phyloP scores from a whole-genome alignment of 202 grass and related monocot genomes.

The Eragrostis tef region DNA sequence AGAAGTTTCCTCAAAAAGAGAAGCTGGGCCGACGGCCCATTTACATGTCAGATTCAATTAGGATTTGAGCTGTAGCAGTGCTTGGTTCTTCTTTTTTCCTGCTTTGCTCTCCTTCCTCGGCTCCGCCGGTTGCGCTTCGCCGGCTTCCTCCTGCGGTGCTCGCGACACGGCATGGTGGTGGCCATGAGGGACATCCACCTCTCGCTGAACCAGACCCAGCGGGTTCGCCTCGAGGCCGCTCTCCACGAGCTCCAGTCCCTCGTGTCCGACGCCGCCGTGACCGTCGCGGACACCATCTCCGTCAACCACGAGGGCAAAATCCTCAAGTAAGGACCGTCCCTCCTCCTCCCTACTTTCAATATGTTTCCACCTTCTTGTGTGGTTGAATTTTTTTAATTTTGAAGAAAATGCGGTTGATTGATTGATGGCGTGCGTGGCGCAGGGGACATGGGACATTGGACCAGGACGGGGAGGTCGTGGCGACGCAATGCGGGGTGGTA shows the following conservation, averaged over 20 bases:
- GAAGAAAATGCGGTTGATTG: too few relatives aligned
- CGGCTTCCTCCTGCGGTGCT: too few relatives aligned
- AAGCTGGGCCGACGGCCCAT: too few relatives aligned
- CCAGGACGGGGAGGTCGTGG: slow-evolving; percentile 78
- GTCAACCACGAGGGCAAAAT: slow-evolving; percentile 90
- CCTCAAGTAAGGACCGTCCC: slow-evolving; percentile 60
- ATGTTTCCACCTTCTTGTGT: neutral
- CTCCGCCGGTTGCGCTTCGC: neutral
- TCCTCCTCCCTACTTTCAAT: neutral
- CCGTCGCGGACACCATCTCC: slow-evolving; percentile 69
- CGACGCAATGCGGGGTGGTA: slow-evolving; percentile 80
- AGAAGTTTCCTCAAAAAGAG: too few relatives aligned
- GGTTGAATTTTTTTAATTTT: neutral
- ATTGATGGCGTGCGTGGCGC: slow-evolving; percentile 1
- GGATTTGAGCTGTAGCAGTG: too few relatives aligned
- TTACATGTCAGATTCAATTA: too few relatives aligned
- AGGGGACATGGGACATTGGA: slow-evolving; percentile 87
- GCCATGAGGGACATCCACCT: slow-evolving; percentile 71
- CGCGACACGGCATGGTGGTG: neutral
- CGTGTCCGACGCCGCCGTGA: slow-evolving; percentile 49
- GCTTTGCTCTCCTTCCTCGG: neutral
- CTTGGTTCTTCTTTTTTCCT: neutral
- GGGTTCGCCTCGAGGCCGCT: slow-evolving; percentile 74
- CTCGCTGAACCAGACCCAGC: slow-evolving; percentile 86
- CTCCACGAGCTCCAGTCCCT: slow-evolving; percentile 61